Evolutionary conservation across 176 grass and related monocot species (phyloP), one percentile per base, ranked within the genome.

Genomic region (Oryza brachyantha): DNA sequence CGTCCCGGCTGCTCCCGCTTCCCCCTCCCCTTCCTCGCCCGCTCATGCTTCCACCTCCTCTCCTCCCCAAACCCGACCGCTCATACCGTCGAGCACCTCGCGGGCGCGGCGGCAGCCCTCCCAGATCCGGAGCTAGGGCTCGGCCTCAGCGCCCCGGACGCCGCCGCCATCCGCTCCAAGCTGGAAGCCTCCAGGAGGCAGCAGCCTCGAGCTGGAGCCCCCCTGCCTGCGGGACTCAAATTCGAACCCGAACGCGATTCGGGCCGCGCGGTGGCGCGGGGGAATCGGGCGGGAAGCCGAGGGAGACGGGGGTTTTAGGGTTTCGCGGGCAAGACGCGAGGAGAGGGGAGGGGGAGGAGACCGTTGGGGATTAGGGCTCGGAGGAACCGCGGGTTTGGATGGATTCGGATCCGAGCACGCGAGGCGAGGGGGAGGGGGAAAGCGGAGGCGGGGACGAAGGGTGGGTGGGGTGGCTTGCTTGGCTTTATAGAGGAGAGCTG

Each of bases 71-170:
- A 27, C 73, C 65, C 60, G 32, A 11, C 78, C 59, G 7, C 42
- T 85, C 87, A 85, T 89, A 3, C 66, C 78, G 72, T 63, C 73
- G 74, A 70, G 71, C 84, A 67, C 70, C 78, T 88, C 78, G 64
- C 75, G 73, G 60, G 84, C 89, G 64, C 68, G 79, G 73, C 72
- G 70, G 63, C 0, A 21, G 0, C 9, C 52, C 21, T 29, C 75
- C 42, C 92, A 91, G 81, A 92, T 97, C 91, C 80, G 66, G 63
- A 72, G 76, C 65, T 89, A 92, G 78, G 86, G 79, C 88, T 88
- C 75, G 79, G 92, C 79, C 77, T 24, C 69, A 10, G 5, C 66
- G 13, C 26, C 28, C n/a, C 37, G 46, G 70, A 42, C 34, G 31
- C 45, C 83, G 35, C 21, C 76, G 73, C 74, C 84, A 77, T 65